Base-by-base conservation (phyloP, 305 asterid genomes). In the Fraxinus paxiana region DNA sequence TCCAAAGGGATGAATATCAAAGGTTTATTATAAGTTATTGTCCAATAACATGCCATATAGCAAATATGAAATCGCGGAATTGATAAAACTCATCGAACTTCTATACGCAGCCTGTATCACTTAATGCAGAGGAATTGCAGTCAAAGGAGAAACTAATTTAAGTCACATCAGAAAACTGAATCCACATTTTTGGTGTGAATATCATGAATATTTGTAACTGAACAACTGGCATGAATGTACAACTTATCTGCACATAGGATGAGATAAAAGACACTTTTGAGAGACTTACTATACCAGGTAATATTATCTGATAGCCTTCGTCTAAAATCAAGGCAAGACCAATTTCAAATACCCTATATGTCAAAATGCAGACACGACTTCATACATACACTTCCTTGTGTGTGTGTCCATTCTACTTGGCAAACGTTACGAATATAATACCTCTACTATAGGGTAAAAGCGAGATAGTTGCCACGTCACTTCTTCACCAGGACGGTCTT, bases 361-460 rank as follows among this genome's bases (percentile, higher is more conserved):
- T 67, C 20, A 67, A 30, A 9, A 28, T 28, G 41, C 22, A 28
- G 22, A 67, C 20, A 67, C 22, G 9, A 67, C 33, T 22, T 61
- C 71, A 61, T 61, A 8, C 71, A 61, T 22, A 20, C 31, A 20
- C 70, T 18, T 56, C 63, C 20, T 15, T 65, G 34, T 1, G 17
- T 65, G 17, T 12, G 37, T 67, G 41, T 63, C 41, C 41, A 30
- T 30, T 67, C 20, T 26, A 67, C 12, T 12, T 67, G 41, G 74
- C 18, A 4, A 1, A 67, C 4, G 22, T 67, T 67, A 5, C 1
- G 2, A 28, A 28, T 67, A 30, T 3, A 67, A n/a, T 87, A 96
- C 99, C 98, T 93, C 99, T 78, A 96, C 90, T 83, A 96, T 82
- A 5, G 99, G 99, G 88, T 92, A 96, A 87, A 94, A 96, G 74